Evolutionary conservation across 441 rosid genomes (phyloP), one percentile per base, ranked within the genome.

Genomic region (Syzygium syzygioides): DNA sequence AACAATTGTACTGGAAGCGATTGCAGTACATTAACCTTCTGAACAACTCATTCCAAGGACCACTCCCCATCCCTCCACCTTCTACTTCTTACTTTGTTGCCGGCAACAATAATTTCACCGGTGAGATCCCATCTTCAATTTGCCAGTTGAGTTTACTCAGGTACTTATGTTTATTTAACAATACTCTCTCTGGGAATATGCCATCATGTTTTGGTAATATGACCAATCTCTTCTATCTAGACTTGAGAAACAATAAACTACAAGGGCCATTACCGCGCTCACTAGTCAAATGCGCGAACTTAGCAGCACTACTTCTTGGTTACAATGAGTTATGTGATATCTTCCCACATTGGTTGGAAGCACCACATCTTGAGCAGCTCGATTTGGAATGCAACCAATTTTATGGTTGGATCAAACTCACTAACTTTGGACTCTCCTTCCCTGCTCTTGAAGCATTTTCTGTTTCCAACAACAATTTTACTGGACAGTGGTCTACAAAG

Each of bases 1-100:
- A 30, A 14, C 37, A 7, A 64, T 64, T 64, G 20, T 20, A 3
- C 4, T 15, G 11, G 37, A 64, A 64, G 37, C n/a, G 30, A n/a
- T 15, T 62, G 20, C 15, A 2, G n/a, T 0, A 0, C 14, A 14
- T 62, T n/a, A 0, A 0, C 37, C 11, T 62, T n/a, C 0, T 0
- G 0, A 3, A 15, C 20, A 64, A 64, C 71, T 30, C 37, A n/a
- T 64, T 64, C 37, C 20, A 64, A 14, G 71, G 71, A 30, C 71
- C 37, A 14, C 71, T 30, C 1, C 71, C 37, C 20, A 30, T 64
- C 4, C 71, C 2, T 64, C 37, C 71, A 6, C 10, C 0, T 30
- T 64, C 37, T 0, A 64, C 11, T 32, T 32, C 34, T 64, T 0
- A 1, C n/a, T 62, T 62, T 62, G 0, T 0, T 14, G 68, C 68